A percentile compares a stretch with the other conserved stretches of the same genome.
phyloP scores from a whole-genome alignment of 768 basidiomycete genomes.

The Leccinum obscurum region DNA sequence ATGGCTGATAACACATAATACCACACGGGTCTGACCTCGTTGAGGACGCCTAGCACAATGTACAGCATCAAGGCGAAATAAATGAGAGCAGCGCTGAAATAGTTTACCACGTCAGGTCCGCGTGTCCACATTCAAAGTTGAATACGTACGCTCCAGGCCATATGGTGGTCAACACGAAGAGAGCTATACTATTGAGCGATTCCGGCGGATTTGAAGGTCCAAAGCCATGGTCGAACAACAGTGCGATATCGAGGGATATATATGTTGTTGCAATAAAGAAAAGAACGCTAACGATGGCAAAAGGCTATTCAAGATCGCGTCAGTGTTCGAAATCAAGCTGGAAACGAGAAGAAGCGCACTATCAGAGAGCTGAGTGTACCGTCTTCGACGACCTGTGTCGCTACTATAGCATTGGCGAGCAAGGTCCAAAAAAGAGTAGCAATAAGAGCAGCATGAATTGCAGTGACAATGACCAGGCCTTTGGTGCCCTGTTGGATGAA shows the following conservation, averaged over 20 bases:
- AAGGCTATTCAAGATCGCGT: constrained; percentile 48
- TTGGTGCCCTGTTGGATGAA: constrained; percentile 77
- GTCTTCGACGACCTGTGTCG: constrained; percentile 92
- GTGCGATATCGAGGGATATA: constrained; percentile 79
- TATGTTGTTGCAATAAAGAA: constrained; percentile 77
- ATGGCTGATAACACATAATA: constrained; percentile 74
- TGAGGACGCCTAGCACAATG: constrained; percentile 73
- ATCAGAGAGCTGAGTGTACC: constrained; percentile 73
- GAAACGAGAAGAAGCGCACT: constrained; percentile 41
- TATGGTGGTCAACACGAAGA: constrained; percentile 80
- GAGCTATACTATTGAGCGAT: constrained; percentile 60
- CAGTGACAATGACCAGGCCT: constrained; percentile 65
- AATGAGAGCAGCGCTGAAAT: constrained; percentile 55
- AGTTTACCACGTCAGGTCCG: constrained; percentile 4
- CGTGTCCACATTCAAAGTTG: neutral
- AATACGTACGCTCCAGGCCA: constrained; percentile 74
- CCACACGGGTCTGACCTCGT: constrained; percentile 78
- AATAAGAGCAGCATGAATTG: constrained; percentile 78
- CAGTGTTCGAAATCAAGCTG: neutral
- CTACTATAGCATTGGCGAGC: constrained; percentile 73
- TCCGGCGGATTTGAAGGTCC: constrained; percentile 58
- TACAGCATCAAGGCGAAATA: constrained; percentile 80
- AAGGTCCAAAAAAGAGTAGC: constrained; percentile 79
- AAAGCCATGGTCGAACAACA: constrained; percentile 62
- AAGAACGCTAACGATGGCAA: constrained; percentile 51